Evolutionary conservation across 2,329 filamentous ascomycete genomes (phyloP).

Genomic region (Ascochyta viciae-villosae): DNA sequence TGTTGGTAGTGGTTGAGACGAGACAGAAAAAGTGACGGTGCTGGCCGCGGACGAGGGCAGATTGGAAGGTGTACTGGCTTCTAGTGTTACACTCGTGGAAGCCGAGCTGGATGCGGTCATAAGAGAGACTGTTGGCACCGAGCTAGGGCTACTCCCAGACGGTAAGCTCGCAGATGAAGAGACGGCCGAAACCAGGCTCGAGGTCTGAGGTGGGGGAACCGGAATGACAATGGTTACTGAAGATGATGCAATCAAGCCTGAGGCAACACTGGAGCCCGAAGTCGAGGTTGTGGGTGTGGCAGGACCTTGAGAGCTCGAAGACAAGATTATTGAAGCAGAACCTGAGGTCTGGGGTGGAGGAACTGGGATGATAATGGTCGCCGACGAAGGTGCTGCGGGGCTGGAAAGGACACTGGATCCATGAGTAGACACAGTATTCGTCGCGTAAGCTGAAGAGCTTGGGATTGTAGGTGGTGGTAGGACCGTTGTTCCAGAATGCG

Average conservation of each 20-base stretch:
- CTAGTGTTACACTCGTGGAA: background rate
- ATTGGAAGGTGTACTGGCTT: background rate
- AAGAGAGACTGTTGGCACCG: background rate
- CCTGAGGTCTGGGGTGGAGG: background rate
- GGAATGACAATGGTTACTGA: background rate
- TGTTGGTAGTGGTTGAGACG: slow-evolving; percentile 3
- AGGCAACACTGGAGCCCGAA: background rate
- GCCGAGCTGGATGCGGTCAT: background rate
- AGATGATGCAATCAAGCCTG: background rate
- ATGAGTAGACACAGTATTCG: background rate
- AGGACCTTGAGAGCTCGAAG: too few relatives aligned
- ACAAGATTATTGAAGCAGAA: too few relatives aligned
- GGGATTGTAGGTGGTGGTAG: background rate
- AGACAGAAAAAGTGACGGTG: background rate
- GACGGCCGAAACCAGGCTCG: background rate
- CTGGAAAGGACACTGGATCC: background rate
- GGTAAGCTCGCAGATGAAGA: background rate
- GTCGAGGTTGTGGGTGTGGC: too few relatives aligned
- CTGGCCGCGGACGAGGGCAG: background rate
- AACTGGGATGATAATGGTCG: background rate
- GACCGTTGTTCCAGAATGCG: background rate
- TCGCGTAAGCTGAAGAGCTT: slow-evolving; percentile 1
- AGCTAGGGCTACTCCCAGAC: background rate
- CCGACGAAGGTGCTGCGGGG: background rate
- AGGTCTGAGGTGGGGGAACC: background rate